Evolutionary conservation across 2,329 filamentous ascomycete genomes (phyloP).

Genomic region (Aureobasidium sp.): DNA sequence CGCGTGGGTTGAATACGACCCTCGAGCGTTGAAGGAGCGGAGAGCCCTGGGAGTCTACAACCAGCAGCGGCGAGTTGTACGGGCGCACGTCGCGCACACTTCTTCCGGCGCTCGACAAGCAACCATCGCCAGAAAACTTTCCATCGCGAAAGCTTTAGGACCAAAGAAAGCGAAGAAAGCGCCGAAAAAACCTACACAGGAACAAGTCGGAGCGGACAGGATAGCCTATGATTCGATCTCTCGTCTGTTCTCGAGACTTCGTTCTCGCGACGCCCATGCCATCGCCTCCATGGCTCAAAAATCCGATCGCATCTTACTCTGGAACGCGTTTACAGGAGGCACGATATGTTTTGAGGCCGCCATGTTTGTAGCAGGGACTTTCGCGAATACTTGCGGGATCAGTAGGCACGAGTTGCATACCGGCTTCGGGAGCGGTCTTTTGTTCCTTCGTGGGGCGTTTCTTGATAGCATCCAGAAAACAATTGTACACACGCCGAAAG

Average conservation of each 20-base stretch:
- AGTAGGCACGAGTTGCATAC: conserved; percentile 15
- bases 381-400: conserved; percentile 28
- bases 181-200: background rate
- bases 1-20: conserved; percentile 18
- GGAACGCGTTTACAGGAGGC: conserved; percentile 25
- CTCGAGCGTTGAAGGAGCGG: background rate
- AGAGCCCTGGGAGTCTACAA: background rate
- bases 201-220: background rate
- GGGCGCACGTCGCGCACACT: conserved; percentile 14
- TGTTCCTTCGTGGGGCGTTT: conserved; percentile 27
- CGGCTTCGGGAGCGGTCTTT: conserved; percentile 26
- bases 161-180: background rate
- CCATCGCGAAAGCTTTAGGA: background rate
- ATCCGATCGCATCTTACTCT: conserved; percentile 25
- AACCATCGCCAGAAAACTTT: conserved; percentile 26
- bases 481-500: conserved; percentile 21
- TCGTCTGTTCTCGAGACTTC: conserved; percentile 14
- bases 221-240: background rate
- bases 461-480: conserved; percentile 27
- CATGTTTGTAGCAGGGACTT: conserved; percentile 28
- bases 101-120: conserved; percentile 27
- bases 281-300: conserved; percentile 26
- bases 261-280: conserved; percentile 20
- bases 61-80: conserved; percentile 10
- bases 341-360: conserved; percentile 28